A percentile compares a stretch with the other conserved stretches of the same genome.
Evolutionary conservation across 2,329 filamentous ascomycete genomes (phyloP).

Genomic region (Ophiostoma piceae): DNA sequence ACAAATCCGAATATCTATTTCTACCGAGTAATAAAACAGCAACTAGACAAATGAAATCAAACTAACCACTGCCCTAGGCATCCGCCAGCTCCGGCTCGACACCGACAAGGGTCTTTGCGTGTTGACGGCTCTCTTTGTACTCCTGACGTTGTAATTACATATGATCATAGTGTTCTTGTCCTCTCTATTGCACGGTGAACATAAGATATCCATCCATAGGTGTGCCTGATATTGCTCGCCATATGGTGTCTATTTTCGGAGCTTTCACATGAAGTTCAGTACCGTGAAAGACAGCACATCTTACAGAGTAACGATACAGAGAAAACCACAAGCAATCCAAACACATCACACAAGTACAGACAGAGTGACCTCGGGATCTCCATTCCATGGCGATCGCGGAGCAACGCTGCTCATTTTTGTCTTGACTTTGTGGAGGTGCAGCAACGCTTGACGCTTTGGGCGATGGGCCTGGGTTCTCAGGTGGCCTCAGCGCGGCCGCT

Average conservation of each 20-base stretch:
- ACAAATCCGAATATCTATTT: not conserved
- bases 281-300: not conserved
- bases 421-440: slow-evolving; percentile 1
- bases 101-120: not conserved
- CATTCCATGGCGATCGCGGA: slow-evolving; percentile 7
- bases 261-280: not conserved
- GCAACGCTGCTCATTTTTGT: slow-evolving; percentile 2
- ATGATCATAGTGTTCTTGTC: not conserved
- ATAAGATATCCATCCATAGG: not conserved
- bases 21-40: not conserved
- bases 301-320: not conserved
- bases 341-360: too few species aligned
- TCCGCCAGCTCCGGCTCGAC: slow-evolving; percentile 1
- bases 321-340: not conserved
- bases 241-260: not conserved
- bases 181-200: too few species aligned
- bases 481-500: not conserved
- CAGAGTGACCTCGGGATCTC: not conserved
- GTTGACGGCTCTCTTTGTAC: not conserved
- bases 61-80: not conserved
- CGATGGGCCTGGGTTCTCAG: not conserved
- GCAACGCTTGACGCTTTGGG: not conserved
- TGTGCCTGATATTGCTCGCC: not conserved
- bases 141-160: not conserved
- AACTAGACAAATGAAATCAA: not conserved